A percentile compares a stretch with the other conserved stretches of the same genome.
These are phyloP conservation scores for Sordariomycetes sp. DNA, from an alignment of 2,329 filamentous ascomycete genomes.

Conservation along the genomic window DNA sequence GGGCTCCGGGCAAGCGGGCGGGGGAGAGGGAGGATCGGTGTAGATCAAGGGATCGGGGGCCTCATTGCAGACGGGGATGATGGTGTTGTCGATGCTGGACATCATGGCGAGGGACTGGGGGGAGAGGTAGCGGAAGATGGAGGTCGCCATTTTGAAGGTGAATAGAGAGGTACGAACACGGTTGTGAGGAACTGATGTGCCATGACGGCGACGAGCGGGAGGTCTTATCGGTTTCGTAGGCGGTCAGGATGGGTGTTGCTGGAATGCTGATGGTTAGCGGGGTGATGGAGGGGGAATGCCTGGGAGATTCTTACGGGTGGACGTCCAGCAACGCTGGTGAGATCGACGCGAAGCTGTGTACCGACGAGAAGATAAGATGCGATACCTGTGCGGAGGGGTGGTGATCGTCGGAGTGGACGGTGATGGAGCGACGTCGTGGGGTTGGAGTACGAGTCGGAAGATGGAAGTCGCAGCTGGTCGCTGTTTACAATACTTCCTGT, in stretches of 20 bases:
- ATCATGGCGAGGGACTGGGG: constrained; percentile 21
- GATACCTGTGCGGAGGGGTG: too few relatives aligned
- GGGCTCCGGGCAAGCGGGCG: constrained; percentile 2
- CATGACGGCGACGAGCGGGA: constrained; percentile 16
- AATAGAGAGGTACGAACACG: constrained; percentile 23
- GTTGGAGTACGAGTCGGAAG: neutral
- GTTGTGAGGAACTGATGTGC: constrained; percentile 30
- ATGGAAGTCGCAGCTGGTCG: constrained; percentile 1
- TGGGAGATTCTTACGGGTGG: too few relatives aligned
- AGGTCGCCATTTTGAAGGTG: constrained; percentile 6
- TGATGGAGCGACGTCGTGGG: too few relatives aligned
- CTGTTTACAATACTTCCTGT: constrained; percentile 9
- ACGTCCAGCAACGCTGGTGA: too few relatives aligned
- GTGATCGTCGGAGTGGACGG: neutral
- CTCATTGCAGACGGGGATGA: constrained; percentile 21
- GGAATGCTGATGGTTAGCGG: constrained; percentile 33
- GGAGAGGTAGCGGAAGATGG: constrained; percentile 19
- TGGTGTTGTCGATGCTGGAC: constrained; percentile 17
- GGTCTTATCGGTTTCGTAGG: constrained; percentile 6
- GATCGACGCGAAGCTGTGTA: too few relatives aligned
- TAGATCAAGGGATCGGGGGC: too few relatives aligned
- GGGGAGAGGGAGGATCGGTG: constrained; percentile 12
- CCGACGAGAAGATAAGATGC: neutral
- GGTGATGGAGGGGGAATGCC: constrained; percentile 18
- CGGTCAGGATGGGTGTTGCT: constrained; percentile 5